Conservation (phyloP, 129 eudicot genomes). For the Sambucus nigra region DNA sequence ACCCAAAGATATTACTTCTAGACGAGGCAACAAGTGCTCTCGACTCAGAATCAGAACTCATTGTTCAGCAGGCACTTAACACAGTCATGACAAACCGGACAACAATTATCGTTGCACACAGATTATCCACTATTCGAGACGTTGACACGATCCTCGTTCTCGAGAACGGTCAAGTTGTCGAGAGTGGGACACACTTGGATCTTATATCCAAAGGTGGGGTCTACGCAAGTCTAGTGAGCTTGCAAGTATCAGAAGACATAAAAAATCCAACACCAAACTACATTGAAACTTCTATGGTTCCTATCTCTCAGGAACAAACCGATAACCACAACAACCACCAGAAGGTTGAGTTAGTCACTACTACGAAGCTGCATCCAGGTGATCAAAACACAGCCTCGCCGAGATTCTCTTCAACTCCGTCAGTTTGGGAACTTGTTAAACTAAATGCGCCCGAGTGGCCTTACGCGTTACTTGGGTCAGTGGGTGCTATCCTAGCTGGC, state of each 20-base stretch:
- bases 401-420: conserved; percentile 16
- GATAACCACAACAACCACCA: conserved; percentile 1
- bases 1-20: conserved; percentile 65
- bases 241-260: conserved; percentile 42
- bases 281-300: neutral
- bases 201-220: conserved; percentile 47
- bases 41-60: conserved; percentile 66
- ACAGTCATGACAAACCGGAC: conserved; percentile 52
- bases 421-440: conserved; percentile 62
- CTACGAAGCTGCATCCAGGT: conserved; percentile 7
- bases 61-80: conserved; percentile 60
- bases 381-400: conserved; percentile 11
- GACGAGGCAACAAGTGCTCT: conserved; percentile 95
- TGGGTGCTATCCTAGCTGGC: conserved; percentile 74
- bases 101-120: conserved; percentile 64
- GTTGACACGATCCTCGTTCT: conserved; percentile 61
- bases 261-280: conserved; percentile 7
- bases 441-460: conserved; percentile 78
- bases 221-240: conserved; percentile 43
- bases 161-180: conserved; percentile 51
- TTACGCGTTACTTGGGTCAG: conserved; percentile 57
- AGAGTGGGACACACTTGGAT: conserved; percentile 46
- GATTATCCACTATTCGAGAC: conserved; percentile 57
- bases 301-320: conserved; percentile 8
- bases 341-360: conserved; percentile 9